Percentiles rank a stretch among this genome's conserved stretches.
phyloP scores from a whole-genome alignment of 108 stramenopile genomes.

The Fragilaria crotonensis region DNA sequence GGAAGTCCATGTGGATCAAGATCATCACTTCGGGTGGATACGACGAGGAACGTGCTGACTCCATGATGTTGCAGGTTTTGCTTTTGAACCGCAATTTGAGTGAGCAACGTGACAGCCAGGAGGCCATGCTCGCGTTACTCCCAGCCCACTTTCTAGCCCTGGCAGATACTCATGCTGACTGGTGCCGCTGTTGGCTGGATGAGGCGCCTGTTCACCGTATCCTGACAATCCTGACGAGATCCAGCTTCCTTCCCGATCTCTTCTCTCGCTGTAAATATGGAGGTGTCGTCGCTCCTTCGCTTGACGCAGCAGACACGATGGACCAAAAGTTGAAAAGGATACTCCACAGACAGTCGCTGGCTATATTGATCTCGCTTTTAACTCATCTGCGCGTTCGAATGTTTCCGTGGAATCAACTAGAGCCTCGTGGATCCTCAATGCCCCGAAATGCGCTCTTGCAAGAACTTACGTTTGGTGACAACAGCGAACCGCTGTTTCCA shows the following conservation, averaged over 20 bases:
- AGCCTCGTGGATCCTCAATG: not conserved
- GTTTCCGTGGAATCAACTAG: not conserved
- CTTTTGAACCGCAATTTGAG: not conserved
- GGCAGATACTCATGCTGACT: not conserved
- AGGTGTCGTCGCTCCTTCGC: not conserved
- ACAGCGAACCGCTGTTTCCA: not conserved
- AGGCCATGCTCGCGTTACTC: not conserved
- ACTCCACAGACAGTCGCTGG: not conserved
- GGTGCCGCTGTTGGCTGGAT: not conserved
- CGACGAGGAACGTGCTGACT: not conserved
- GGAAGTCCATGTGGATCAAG: not conserved
- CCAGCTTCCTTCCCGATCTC: not conserved
- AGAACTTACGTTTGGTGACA: not conserved
- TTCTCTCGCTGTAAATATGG: not conserved
- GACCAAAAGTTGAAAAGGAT: not conserved
- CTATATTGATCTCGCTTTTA: not conserved
- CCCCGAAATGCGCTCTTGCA: not conserved
- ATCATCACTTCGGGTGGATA: not conserved
- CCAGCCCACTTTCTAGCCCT: not conserved
- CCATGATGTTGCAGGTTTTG: not conserved
- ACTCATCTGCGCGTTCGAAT: not conserved
- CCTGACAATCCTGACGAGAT: not conserved
- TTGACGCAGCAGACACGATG: not conserved
- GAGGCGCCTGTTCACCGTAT: not conserved
- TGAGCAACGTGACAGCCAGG: not conserved